phyloP scores from a whole-genome alignment of 208 protist species.

The Phytomonas sp. region DNA sequence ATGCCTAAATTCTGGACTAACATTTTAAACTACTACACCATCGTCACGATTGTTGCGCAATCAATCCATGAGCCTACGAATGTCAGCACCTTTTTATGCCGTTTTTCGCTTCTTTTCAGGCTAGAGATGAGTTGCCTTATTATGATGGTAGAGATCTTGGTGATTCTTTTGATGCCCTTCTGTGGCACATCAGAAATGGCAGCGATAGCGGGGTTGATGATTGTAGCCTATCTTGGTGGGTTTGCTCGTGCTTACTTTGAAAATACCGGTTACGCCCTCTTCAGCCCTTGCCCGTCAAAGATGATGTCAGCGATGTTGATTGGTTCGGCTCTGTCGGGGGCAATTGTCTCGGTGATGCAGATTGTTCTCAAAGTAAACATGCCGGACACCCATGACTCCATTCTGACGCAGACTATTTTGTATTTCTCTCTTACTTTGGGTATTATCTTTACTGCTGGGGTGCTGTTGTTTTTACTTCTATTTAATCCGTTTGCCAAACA shows the following conservation, averaged over 20 bases:
- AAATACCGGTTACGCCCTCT: constrained; percentile 86
- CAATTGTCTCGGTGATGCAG: constrained; percentile 57
- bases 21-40: constrained; percentile 71
- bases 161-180: constrained; percentile 50
- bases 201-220: constrained; percentile 64
- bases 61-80: constrained; percentile 60
- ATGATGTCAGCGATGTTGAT: constrained; percentile 64
- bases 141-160: constrained; percentile 56
- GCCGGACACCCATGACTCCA: constrained; percentile 32
- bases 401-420: constrained; percentile 50
- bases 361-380: constrained; percentile 67
- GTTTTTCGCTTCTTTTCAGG: constrained; percentile 60
- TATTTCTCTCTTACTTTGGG: constrained; percentile 66
- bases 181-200: constrained; percentile 22
- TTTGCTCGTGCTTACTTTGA: constrained; percentile 73
- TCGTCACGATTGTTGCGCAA: constrained; percentile 70
- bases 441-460: constrained; percentile 45
- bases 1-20: constrained; percentile 53
- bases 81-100: constrained; percentile 60
- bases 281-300: constrained; percentile 57
- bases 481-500: constrained; percentile 52
- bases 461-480: constrained; percentile 34
- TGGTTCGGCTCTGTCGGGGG: constrained; percentile 54
- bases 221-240: constrained; percentile 55
- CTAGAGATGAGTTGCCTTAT: constrained; percentile 34